Conservation (phyloP, 2,329 filamentous ascomycete species). For the Ceratocystis huliohia region DNA sequence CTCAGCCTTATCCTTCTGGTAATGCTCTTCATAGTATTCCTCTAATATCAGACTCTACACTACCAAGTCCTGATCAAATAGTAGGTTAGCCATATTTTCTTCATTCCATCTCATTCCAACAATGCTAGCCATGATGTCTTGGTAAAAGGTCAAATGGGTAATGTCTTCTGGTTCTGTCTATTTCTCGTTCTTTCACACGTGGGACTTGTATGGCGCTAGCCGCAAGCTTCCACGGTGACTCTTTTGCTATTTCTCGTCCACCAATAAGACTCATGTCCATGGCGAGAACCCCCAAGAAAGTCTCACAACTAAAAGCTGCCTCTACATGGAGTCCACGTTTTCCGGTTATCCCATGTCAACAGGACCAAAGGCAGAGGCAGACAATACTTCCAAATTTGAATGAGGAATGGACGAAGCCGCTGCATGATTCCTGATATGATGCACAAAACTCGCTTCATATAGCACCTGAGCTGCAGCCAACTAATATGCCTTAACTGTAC, state of each 20-base stretch:
- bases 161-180: constrained; percentile 11
- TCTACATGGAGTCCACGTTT: constrained; percentile 18
- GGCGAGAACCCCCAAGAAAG: neutral
- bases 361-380: constrained; percentile 18
- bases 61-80: neutral
- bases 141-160: constrained; percentile 16
- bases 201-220: neutral
- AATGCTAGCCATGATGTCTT: constrained; percentile 14
- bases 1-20: neutral
- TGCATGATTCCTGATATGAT: constrained; percentile 9
- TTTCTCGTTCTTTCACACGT: neutral
- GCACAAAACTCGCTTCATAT: constrained; percentile 9
- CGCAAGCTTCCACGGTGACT: neutral
- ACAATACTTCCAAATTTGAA: neutral
- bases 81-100: neutral
- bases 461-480: constrained; percentile 16
- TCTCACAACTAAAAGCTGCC: neutral
- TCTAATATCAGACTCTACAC: neutral
- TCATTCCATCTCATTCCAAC: neutral
- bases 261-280: neutral
- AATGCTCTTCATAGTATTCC: neutral
- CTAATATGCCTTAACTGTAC: neutral
- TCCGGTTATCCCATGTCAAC: constrained; percentile 7
- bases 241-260: neutral
- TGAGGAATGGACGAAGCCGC: constrained; percentile 9